Conservation (phyloP, 768 basidiomycete genomes). For the Leccinum aurantiacum region DNA sequence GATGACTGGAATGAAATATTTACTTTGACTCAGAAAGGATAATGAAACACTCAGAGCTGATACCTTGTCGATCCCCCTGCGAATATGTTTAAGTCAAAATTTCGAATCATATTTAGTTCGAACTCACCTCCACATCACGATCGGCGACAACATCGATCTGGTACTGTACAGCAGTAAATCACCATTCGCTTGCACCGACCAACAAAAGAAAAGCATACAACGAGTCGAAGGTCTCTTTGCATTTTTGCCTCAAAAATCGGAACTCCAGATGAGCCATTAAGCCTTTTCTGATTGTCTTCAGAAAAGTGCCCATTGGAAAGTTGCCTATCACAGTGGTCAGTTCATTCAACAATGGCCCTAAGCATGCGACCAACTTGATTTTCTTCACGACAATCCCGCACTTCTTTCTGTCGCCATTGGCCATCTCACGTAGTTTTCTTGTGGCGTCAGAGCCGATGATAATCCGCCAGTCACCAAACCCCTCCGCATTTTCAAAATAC, state of each 20-base stretch:
- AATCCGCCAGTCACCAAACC: conserved; percentile 66
- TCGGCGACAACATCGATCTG: conserved; percentile 49
- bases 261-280: conserved; percentile 47
- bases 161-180: conserved; percentile 35
- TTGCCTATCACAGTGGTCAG: conserved; percentile 42
- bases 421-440: conserved; percentile 47
- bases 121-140: conserved; percentile 33
- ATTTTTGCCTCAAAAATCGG: conserved; percentile 73
- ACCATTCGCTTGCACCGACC: not conserved
- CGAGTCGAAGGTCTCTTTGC: conserved; percentile 49
- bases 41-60: not conserved
- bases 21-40: not conserved
- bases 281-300: conserved; percentile 61
- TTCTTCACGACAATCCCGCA: conserved; percentile 65
- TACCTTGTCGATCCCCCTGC: conserved; percentile 44
- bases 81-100: conserved; percentile 5
- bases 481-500: conserved; percentile 56
- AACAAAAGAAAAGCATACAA: conserved; percentile 37
- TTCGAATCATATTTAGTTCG: not conserved
- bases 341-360: not conserved
- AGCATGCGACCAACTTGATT: conserved; percentile 48
- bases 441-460: conserved; percentile 53
- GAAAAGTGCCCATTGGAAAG: conserved; percentile 72
- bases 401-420: conserved; percentile 43
- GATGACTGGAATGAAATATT: conserved; percentile 35